phyloP scores from a whole-genome alignment of 768 basidiomycete species.

The Mycena belliarum region DNA sequence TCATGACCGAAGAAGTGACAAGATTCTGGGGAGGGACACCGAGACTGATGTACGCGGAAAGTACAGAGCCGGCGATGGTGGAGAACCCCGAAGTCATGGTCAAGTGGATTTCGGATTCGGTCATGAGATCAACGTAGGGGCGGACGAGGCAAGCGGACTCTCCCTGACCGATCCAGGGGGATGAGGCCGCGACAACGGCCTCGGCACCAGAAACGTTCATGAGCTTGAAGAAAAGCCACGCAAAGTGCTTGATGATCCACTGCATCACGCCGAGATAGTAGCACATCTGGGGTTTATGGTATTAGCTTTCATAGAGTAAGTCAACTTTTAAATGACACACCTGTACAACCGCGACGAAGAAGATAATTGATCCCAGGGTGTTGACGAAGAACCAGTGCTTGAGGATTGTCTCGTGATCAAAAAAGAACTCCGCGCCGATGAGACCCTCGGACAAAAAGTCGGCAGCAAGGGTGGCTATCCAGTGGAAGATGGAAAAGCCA shows the following conservation, averaged over 20 bases:
- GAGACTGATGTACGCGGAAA: constrained; percentile 78
- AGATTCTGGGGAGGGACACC: constrained; percentile 81
- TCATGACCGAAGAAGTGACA: constrained; percentile 90
- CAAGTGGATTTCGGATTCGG: constrained; percentile 31
- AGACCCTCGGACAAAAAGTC: constrained; percentile 74
- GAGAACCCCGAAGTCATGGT: constrained; percentile 93
- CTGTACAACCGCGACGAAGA: constrained; percentile 88
- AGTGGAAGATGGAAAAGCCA: constrained; percentile 82
- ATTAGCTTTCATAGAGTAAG: background rate
- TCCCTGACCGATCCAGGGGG: constrained; percentile 88
- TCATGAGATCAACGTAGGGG: constrained; percentile 67
- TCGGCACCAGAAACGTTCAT: constrained; percentile 94
- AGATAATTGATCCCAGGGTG: constrained; percentile 78
- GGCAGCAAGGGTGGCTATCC: constrained; percentile 78
- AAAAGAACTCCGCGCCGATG: constrained; percentile 82
- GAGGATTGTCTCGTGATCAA: constrained; percentile 58
- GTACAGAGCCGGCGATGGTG: constrained; percentile 89
- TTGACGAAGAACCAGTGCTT: constrained; percentile 89
- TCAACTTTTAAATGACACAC: background rate
- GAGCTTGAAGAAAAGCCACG: constrained; percentile 92
- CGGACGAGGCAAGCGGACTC: constrained; percentile 85
- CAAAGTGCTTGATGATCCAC: constrained; percentile 88
- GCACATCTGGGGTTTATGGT: constrained; percentile 57
- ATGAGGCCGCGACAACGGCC: constrained; percentile 88
- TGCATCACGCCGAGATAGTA: constrained; percentile 93